Base-by-base conservation (phyloP, 202 grass and related monocot species). In the Alloteropsis angusta region DNA sequence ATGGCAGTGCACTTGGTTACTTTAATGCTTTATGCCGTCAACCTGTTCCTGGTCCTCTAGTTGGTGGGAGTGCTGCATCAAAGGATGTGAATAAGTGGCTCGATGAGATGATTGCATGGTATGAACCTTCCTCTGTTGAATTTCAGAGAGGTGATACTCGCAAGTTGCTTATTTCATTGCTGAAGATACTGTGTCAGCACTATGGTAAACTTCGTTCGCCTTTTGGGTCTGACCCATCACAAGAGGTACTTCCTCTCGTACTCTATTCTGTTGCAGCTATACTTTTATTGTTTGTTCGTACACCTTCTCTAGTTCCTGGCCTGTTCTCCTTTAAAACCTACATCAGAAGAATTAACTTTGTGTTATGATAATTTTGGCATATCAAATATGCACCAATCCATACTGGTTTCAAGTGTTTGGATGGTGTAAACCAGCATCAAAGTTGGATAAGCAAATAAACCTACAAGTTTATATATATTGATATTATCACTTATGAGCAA, bases 71-170 rank as follows among this genome's bases (percentile, higher is more conserved):
- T 82, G 92, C 84, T 79, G 84, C 88, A 83, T 77, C 92, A 65
- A 99, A 99, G 84, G 92, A 96, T 85, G 89, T 93, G 53, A 90
- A 95, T 74, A 99, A 93, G 85, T 99, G 96, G 92, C 77, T 99
- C 68, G 90, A 93, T 87, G 96, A 99, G 81, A 95, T 91, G 84
- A 89, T 93, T 47, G 14, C 65, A 63, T 78, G 68, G 61, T 99
- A 88, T 53, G 90, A 75, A 63, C 84, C 82, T 85, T 72, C 84
- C 23, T 68, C 68, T 13, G 69, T 19, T 55, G 90, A 93, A 69
- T 77, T 89, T 74, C 84, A 93, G 49, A 84, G 77, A 85, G 88
- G 90, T 41, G 81, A 96, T 85, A 65, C 85, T 85, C 70, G 76
- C 72, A 99, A 80, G 42, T 80, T 99, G 60, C 89, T 99, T 78